A percentile compares a stretch with the other conserved stretches of the same genome.
These are phyloP conservation scores for Verticillium albo-atrum DNA, from an alignment of 2,329 filamentous ascomycete genomes.

Conservation along the genomic window DNA sequence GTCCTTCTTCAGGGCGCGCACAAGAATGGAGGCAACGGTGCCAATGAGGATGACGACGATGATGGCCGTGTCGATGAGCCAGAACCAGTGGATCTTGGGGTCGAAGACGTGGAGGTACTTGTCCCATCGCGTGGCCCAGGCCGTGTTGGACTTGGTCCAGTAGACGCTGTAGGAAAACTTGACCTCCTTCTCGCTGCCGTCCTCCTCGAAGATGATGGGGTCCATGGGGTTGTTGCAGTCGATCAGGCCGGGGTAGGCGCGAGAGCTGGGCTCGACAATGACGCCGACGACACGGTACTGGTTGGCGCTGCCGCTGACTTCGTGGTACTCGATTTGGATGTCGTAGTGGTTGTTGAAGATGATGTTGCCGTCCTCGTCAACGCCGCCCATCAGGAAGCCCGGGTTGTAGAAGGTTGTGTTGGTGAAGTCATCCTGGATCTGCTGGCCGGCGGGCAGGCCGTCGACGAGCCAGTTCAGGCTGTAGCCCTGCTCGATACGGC, in stretches of 20 bases:
- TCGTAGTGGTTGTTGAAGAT: conserved; percentile 93
- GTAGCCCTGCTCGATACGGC: conserved; percentile 77
- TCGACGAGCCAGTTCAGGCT: conserved; percentile 96
- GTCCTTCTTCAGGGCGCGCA: conserved; percentile 86
- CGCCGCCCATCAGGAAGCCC: conserved; percentile 74
- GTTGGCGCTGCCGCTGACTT: conserved; percentile 60
- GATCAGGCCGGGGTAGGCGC: conserved; percentile 50
- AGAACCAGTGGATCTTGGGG: conserved; percentile 98
- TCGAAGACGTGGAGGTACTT: conserved; percentile 97
- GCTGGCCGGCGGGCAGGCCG: conserved; percentile 84
- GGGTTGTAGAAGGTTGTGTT: conserved; percentile 82
- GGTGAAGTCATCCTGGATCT: conserved; percentile 71
- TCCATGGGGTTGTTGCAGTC: conserved; percentile 59
- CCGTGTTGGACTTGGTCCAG: conserved; percentile 79
- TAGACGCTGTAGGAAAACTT: conserved; percentile 89
- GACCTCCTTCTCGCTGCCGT: conserved; percentile 53
- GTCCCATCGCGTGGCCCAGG: conserved; percentile 97
- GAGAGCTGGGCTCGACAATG: conserved; percentile 77
- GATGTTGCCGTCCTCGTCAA: conserved; percentile 51
- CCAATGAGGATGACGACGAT: conserved; percentile 89
- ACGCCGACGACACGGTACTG: conserved; percentile 90
- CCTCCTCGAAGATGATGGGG: conserved; percentile 59
- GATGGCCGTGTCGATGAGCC: conserved; percentile 89
- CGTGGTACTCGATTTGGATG: conserved; percentile 88
- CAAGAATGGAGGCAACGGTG: conserved; percentile 88